Evolutionary conservation across 106 monocot species (phyloP).

Genomic region (Iris macrosiphon): DNA sequence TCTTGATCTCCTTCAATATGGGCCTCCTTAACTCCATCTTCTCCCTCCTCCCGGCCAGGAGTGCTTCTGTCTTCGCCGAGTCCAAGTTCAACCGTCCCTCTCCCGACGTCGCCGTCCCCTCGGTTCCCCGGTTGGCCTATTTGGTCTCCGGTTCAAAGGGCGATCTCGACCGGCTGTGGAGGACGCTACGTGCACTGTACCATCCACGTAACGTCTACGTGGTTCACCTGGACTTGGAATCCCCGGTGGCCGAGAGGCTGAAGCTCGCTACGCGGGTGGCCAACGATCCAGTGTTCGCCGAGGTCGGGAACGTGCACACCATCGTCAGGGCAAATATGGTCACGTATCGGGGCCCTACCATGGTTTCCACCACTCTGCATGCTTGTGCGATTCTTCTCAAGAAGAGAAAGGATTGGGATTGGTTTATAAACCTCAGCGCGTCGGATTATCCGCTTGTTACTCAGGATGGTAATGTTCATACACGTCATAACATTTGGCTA

Average conservation of each 20-base stretch:
- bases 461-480: slow-evolving; percentile 8
- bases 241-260: slow-evolving; percentile 5
- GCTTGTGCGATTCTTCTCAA: slow-evolving; percentile 5
- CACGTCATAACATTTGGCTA: no score
- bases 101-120: background rate
- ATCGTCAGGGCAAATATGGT: slow-evolving; percentile 21
- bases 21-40: slow-evolving; percentile 17
- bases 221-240: slow-evolving; percentile 13
- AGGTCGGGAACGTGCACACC: slow-evolving; percentile 9
- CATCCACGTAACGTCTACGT: slow-evolving; percentile 14
- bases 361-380: slow-evolving; percentile 14
- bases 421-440: slow-evolving; percentile 12
- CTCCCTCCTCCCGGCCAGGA: background rate
- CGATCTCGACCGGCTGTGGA: slow-evolving; percentile 7
- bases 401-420: slow-evolving; percentile 17
- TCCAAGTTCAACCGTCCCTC: background rate
- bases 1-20: slow-evolving; percentile 15
- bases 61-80: background rate
- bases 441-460: slow-evolving; percentile 14
- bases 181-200: slow-evolving; percentile 7
- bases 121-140: background rate
- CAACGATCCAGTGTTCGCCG: background rate
- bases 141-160: background rate
- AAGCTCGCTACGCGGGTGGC: background rate
- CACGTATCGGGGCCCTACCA: slow-evolving; percentile 12